Evolutionary conservation across 805 yeast species (phyloP).

Genomic region (Pichia membranifaciens): DNA sequence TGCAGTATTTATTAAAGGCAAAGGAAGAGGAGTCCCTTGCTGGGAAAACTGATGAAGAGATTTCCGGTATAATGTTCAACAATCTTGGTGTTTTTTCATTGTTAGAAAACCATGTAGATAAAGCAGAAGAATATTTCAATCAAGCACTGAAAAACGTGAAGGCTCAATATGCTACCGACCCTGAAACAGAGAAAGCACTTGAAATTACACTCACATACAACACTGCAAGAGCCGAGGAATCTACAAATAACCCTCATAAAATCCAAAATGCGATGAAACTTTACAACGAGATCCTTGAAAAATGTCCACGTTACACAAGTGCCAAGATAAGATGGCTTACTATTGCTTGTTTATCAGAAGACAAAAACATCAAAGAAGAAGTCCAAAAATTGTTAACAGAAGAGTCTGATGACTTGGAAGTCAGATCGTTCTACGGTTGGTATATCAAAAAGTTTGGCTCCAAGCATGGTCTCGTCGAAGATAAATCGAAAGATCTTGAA

Average conservation of each 20-base stretch:
- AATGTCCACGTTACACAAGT: slow-evolving; percentile 64
- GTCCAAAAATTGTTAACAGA: slow-evolving; percentile 48
- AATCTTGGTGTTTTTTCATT: slow-evolving; percentile 83
- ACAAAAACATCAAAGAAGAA: slow-evolving; percentile 46
- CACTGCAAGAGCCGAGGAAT: slow-evolving; percentile 60
- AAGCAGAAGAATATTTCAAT: slow-evolving; percentile 51
- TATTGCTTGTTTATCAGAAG: slow-evolving; percentile 47
- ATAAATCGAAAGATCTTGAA: slow-evolving; percentile 52
- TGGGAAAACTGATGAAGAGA: slow-evolving; percentile 37
- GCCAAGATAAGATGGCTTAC: slow-evolving; percentile 70
- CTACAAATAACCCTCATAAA: slow-evolving; percentile 26
- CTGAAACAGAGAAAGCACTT: slow-evolving; percentile 23
- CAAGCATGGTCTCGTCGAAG: slow-evolving; percentile 40
- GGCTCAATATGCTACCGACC: slow-evolving; percentile 15
- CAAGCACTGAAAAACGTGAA: slow-evolving; percentile 35
- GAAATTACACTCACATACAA: slow-evolving; percentile 57
- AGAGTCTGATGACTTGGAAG: slow-evolving; percentile 63
- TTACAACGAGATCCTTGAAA: slow-evolving; percentile 52
- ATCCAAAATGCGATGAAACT: slow-evolving; percentile 28
- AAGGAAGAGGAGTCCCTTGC: slow-evolving; percentile 42
- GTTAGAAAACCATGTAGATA: slow-evolving; percentile 36
- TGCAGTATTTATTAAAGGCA: slow-evolving; percentile 44
- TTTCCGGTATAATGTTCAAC: slow-evolving; percentile 59
- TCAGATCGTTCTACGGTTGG: slow-evolving; percentile 92
- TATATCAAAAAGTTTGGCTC: slow-evolving; percentile 58